Conservation (phyloP, 176 grass and related monocot genomes). For the Saccharum officinarum region DNA sequence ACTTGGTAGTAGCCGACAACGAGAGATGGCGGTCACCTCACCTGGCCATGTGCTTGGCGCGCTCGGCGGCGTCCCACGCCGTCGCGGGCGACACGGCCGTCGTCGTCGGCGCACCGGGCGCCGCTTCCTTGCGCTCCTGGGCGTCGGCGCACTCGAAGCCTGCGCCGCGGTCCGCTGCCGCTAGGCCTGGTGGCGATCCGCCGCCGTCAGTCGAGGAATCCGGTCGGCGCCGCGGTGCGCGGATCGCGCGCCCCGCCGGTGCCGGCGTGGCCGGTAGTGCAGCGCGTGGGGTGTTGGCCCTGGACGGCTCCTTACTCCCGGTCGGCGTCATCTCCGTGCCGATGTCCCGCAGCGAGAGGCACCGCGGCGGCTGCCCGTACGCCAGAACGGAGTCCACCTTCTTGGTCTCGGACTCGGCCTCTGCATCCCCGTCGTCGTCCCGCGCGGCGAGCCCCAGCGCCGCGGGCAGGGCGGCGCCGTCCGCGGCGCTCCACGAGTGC, state of each 20-base stretch:
- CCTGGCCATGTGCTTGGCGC: slow-evolving; percentile 85
- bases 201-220: not conserved
- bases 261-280: slow-evolving; percentile 5
- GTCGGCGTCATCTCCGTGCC: slow-evolving; percentile 90
- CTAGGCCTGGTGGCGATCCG: not conserved
- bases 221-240: not conserved
- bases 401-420: slow-evolving; percentile 56
- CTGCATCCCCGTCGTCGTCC: not conserved
- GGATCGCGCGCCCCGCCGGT: not conserved
- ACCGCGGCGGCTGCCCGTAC: slow-evolving; percentile 13
- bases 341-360: slow-evolving; percentile 60
- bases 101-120: not conserved
- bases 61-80: slow-evolving; percentile 82
- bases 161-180: not conserved
- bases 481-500: slow-evolving; percentile 54
- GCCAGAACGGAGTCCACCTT: slow-evolving; percentile 49
- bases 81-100: slow-evolving; percentile 50
- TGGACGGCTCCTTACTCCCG: slow-evolving; percentile 83
- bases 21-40: not conserved
- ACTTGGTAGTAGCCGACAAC: not conserved
- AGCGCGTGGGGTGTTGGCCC: slow-evolving; percentile 61
- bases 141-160: not conserved
- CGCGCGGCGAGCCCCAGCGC: not conserved
- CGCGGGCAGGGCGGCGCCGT: slow-evolving; percentile 14
- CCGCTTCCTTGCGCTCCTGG: not conserved